Base-by-base conservation (phyloP, 129 eudicot genomes). In the Flaveria robusta region DNA sequence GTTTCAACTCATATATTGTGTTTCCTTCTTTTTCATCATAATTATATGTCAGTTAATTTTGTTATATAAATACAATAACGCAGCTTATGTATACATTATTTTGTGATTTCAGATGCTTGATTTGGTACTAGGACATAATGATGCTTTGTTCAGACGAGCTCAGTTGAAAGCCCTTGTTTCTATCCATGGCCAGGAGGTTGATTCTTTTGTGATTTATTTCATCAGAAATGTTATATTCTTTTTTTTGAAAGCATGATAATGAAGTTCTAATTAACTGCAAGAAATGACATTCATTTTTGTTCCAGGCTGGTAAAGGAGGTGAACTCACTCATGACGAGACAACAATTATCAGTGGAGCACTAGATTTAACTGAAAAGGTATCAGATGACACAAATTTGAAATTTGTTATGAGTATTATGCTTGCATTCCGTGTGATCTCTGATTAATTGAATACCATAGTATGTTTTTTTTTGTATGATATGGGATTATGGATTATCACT, bases 311-410 rank as follows among this genome's bases (percentile, higher is more conserved):
- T 22, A 93, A 93, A 78, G 98, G 98, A 58, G 98, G 98, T 83
- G 98, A 93, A 80, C 97, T 93, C 62, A 93, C 93, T 5, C 98
- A 90, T 77, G 98, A 93, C 66, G 98, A 93, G 82, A 90, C 98
- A 20, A 93, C 98, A 68, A 90, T 93, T 81, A 93, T 93, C 68
- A 93, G 96, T 78, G 99, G 99, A 84, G 99, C 99, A 69, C 84
- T 94, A 31, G 99, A 94, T 86, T 85, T 94, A 80, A 93, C 98
- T 10, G 97, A 85, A 88, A 93, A 93, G 98, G 98, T 93, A 87
- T 54, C 14, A 42, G 58, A 58, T 70, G 47, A 29, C 62, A 22
- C 47, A 60, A 45, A 43, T 39, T n/a, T 68, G 59, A 60, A 68
- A 42, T 68, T 22, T 54, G 11, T 54, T 43, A 9, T 3, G 11